These are phyloP conservation scores for Cyclanthera cordifolia DNA, from an alignment of 306 rosid species.

Conservation along the genomic window DNA sequence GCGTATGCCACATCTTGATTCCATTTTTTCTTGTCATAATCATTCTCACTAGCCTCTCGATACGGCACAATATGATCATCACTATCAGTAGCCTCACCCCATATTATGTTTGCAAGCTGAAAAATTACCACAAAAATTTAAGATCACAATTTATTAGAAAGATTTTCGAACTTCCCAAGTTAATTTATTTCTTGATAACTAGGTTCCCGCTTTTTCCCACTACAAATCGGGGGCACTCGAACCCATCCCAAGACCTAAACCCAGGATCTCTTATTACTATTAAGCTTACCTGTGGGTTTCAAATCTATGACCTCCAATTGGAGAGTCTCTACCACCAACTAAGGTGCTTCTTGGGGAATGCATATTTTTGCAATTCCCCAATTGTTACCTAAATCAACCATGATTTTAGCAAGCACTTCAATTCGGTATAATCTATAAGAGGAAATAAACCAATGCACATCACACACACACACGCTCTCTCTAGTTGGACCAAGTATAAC, in stretches of 20 bases:
- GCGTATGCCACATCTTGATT: constrained; percentile 32
- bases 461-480: not conserved
- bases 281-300: no score
- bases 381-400: not conserved
- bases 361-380: not conserved
- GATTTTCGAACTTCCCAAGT: not conserved
- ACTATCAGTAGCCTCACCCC: constrained; percentile 65
- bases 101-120: constrained; percentile 88
- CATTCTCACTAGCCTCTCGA: constrained; percentile 47
- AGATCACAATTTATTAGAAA: not conserved
- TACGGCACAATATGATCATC: constrained; percentile 92
- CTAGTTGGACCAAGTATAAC: not conserved
- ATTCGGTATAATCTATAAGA: not conserved
- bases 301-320: no score
- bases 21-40: constrained; percentile 41
- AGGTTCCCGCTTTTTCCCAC: no score
- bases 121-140: constrained; percentile 16
- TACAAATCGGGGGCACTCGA: no score
- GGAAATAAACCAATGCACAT: not conserved
- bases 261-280: no score
- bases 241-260: no score
- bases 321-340: no score
- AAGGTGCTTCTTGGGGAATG: no score
- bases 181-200: no score
- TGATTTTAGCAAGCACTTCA: not conserved